Percentiles rank a stretch among this genome's conserved stretches.
Evolutionary conservation across 768 basidiomycete genomes (phyloP).

Genomic region (Collybia sordida): DNA sequence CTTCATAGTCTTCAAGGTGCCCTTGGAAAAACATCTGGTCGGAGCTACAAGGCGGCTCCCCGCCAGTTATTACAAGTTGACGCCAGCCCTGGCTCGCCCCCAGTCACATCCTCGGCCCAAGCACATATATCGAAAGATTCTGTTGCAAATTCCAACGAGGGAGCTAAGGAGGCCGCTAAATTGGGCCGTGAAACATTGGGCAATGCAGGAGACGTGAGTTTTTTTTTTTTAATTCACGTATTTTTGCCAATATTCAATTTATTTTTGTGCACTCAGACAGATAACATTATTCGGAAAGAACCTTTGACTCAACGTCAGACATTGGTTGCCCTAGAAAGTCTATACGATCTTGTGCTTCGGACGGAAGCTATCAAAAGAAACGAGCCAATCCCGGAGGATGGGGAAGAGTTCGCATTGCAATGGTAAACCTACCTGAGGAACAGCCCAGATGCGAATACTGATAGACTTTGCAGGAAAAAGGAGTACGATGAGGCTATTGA

Average conservation of each 20-base stretch:
- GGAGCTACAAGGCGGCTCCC: constrained; percentile 96
- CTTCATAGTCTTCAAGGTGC: constrained; percentile 86
- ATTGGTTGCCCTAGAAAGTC: constrained; percentile 73
- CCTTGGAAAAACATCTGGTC: constrained; percentile 89
- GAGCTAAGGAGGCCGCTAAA: constrained; percentile 73
- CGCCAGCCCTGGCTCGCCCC: constrained; percentile 41
- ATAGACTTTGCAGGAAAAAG: constrained; percentile 42
- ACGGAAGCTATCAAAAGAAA: constrained; percentile 85
- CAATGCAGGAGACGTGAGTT: constrained; percentile 51
- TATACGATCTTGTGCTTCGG: constrained; percentile 83
- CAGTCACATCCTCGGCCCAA: constrained; percentile 43
- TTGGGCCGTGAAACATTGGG: constrained; percentile 74
- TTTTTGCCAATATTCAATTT: neutral
- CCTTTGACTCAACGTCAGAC: constrained; percentile 80
- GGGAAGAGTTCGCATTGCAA: constrained; percentile 35
- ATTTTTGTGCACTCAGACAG: constrained; percentile 39
- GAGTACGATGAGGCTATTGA: constrained; percentile 61
- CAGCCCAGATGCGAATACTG: neutral
- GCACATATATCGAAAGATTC: constrained; percentile 55
- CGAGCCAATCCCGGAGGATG: constrained; percentile 66
- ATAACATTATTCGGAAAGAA: constrained; percentile 61
- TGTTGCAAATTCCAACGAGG: constrained; percentile 39
- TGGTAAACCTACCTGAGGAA: constrained; percentile 41
- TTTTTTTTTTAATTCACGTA: neutral
- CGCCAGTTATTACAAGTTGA: constrained; percentile 93